phyloP scores from a whole-genome alignment of 352 stramenopile genomes.

The Phytophthora hibernalis region DNA sequence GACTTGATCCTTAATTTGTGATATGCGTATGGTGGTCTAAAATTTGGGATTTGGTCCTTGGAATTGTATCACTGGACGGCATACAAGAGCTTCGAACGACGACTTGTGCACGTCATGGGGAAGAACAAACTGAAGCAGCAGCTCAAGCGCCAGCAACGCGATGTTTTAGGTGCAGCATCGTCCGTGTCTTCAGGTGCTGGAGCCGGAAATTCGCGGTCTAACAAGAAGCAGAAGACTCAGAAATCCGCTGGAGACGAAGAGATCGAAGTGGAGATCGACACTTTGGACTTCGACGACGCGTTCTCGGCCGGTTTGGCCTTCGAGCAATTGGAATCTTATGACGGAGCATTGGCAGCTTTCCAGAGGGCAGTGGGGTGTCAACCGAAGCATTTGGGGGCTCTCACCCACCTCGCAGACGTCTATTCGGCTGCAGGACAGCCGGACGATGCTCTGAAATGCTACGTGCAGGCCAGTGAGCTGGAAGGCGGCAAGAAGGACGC shows the following conservation, averaged over 20 bases:
- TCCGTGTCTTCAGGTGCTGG: slow-evolving; percentile 3
- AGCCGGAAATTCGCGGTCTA: slow-evolving; percentile 18
- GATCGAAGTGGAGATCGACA: slow-evolving; percentile 50
- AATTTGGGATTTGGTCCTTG: neutral
- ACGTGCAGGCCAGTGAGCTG: slow-evolving; percentile 43
- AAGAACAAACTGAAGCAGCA: slow-evolving; percentile 52
- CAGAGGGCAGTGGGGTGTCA: slow-evolving; percentile 44
- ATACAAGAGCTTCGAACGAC: neutral
- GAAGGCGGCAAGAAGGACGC: slow-evolving; percentile 45
- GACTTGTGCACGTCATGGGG: slow-evolving; percentile 32
- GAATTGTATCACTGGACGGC: neutral
- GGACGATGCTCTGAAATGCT: slow-evolving; percentile 45
- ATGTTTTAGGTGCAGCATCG: slow-evolving; percentile 1
- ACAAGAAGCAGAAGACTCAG: slow-evolving; percentile 42
- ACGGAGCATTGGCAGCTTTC: slow-evolving; percentile 57
- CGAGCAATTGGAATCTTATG: slow-evolving; percentile 61
- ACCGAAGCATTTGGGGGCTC: slow-evolving; percentile 55
- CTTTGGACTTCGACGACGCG: slow-evolving; percentile 63
- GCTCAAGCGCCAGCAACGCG: slow-evolving; percentile 47
- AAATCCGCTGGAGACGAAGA: slow-evolving; percentile 37
- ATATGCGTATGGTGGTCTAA: no score
- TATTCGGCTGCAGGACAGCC: slow-evolving; percentile 43
- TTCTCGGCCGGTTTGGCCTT: slow-evolving; percentile 72
- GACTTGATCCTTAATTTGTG: no score
- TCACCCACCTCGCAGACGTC: slow-evolving; percentile 60